Evolutionary conservation across 23 red algal species (phyloP).

Genomic region (Gracilaria gracilis): DNA sequence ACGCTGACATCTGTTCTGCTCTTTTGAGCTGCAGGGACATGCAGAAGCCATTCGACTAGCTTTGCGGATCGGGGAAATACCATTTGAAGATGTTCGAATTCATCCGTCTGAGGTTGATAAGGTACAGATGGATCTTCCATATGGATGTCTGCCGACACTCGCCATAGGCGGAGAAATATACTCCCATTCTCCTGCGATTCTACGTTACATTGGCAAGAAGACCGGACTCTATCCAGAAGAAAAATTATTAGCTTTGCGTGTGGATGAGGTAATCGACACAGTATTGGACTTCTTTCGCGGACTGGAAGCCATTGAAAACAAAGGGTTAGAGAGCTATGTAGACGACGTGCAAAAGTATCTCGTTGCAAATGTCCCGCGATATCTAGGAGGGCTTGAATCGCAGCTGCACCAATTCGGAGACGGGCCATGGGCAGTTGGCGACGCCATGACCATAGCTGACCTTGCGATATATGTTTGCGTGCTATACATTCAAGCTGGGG

Average conservation of each 20-base stretch:
- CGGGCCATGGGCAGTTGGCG: conserved; percentile 50
- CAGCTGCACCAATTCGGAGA: conserved; percentile 35
- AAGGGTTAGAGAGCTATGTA: background rate
- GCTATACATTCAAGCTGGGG: conserved; percentile 31
- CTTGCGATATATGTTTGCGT: conserved; percentile 58
- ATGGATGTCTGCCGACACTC: conserved; percentile 47
- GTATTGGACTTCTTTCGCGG: conserved; percentile 32
- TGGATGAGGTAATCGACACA: conserved; percentile 67
- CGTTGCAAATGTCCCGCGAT: conserved; percentile 38
- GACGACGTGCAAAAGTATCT: conserved; percentile 44
- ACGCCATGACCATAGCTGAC: conserved; percentile 50
- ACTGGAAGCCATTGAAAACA: background rate
- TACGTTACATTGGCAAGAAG: conserved; percentile 55
- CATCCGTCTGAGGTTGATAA: conserved; percentile 21
- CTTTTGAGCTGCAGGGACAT: conserved; percentile 23
- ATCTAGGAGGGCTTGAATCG: conserved; percentile 40
- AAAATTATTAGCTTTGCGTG: conserved; percentile 22
- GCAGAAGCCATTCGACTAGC: conserved; percentile 65
- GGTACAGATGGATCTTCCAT: conserved; percentile 25
- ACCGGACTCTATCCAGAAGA: conserved; percentile 57
- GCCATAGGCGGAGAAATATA: conserved; percentile 24
- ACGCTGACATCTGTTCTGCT: background rate
- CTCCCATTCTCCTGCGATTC: conserved; percentile 55
- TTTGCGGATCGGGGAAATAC: conserved; percentile 51
- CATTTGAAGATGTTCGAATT: conserved; percentile 49